phyloP scores from a whole-genome alignment of 2,329 filamentous ascomycete genomes.

The Fusarium phyllophilum region DNA sequence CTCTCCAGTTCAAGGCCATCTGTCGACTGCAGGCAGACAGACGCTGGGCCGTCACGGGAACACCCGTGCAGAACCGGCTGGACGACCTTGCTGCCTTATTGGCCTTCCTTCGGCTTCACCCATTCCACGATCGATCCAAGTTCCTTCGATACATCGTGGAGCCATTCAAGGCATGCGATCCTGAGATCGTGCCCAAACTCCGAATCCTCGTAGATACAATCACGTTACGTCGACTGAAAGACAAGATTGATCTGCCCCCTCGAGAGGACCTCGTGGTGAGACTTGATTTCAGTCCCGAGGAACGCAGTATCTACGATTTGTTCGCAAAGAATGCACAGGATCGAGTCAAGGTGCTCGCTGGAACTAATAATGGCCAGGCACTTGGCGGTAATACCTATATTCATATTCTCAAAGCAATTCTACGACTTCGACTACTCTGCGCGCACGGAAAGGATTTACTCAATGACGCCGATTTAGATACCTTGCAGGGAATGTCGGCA shows the following conservation, averaged over 20 bases:
- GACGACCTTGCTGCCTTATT: constrained; percentile 90
- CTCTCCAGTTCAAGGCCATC: constrained; percentile 85
- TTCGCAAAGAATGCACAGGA: constrained; percentile 85
- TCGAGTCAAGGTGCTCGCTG: constrained; percentile 80
- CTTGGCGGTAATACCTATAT: constrained; percentile 90
- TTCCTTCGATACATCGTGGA: constrained; percentile 84
- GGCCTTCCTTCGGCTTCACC: constrained; percentile 83
- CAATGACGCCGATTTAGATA: constrained; percentile 81
- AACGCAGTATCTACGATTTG: constrained; percentile 82
- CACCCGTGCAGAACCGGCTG: constrained; percentile 91
- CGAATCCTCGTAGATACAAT: constrained; percentile 94
- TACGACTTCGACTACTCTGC: constrained; percentile 88
- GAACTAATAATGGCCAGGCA: constrained; percentile 65
- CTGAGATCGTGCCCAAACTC: constrained; percentile 84
- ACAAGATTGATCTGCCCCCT: constrained; percentile 84
- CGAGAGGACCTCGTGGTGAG: constrained; percentile 77
- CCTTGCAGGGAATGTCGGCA: constrained; percentile 82
- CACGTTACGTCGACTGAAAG: constrained; percentile 89
- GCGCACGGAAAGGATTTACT: constrained; percentile 94
- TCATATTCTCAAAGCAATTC: constrained; percentile 90
- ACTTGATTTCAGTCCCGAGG: constrained; percentile 79
- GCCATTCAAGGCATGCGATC: constrained; percentile 88
- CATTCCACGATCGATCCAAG: constrained; percentile 80
- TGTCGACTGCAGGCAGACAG: constrained; percentile 81
- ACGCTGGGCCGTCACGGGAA: constrained; percentile 97